Percentiles rank a stretch among this genome's conserved stretches.
These are phyloP conservation scores for Aureobasidium leucospermi DNA, from an alignment of 2,329 filamentous ascomycete genomes.

Conservation along the genomic window DNA sequence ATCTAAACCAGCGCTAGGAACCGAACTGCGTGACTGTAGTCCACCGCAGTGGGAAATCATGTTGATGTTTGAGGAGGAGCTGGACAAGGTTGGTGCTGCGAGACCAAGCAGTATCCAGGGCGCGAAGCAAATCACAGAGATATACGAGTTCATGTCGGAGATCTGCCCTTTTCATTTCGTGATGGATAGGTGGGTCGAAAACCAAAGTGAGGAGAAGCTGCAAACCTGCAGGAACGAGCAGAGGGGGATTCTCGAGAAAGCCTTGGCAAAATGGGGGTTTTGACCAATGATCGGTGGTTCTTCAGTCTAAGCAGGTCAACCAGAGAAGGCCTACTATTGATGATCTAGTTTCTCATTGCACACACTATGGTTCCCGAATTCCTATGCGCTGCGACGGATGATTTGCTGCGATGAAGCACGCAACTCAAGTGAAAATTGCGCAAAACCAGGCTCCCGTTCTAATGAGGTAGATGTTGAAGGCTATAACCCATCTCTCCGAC, in stretches of 20 bases:
- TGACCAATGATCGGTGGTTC: neutral
- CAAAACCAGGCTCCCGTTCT: too few species aligned
- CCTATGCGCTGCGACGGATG: too few species aligned
- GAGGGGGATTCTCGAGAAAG: neutral
- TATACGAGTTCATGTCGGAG: neutral
- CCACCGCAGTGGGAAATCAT: neutral
- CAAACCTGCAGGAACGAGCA: neutral
- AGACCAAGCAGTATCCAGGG: neutral
- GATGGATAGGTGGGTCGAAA: neutral
- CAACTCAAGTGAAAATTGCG: too few species aligned
- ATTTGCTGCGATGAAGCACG: too few species aligned
- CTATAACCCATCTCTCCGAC: too few species aligned
- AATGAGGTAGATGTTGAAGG: too few species aligned
- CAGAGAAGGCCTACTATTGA: too few species aligned
- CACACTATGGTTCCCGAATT: too few species aligned
- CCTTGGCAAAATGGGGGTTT: neutral
- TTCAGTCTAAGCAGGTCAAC: too few species aligned
- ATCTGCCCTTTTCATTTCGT: neutral
- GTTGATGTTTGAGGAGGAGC: neutral
- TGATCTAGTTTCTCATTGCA: too few species aligned
- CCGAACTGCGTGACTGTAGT: neutral
- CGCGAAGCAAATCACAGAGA: neutral
- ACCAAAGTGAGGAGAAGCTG: neutral
- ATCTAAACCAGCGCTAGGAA: neutral
- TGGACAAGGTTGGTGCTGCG: neutral